Percentiles rank a stretch among this genome's conserved stretches.
These are phyloP conservation scores for Penicillium atrosanguineum DNA, from an alignment of 495 filamentous ascomycete species.

Conservation along the genomic window DNA sequence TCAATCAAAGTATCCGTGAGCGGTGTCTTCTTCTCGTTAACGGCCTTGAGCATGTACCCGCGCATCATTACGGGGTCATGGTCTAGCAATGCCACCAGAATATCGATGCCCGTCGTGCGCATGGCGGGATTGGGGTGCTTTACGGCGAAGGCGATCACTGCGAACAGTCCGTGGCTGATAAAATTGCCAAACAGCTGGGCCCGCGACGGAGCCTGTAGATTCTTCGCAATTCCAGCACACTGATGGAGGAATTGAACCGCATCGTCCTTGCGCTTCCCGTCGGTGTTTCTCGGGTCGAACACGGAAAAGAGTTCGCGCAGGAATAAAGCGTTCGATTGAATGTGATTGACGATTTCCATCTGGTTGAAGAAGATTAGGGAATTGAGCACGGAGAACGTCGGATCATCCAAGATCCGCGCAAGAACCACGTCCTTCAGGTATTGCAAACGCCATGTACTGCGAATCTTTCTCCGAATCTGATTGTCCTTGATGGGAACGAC, in stretches of 20 bases:
- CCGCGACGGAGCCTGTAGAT: conserved; percentile 76
- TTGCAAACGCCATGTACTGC: conserved; percentile 90
- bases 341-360: conserved; percentile 92
- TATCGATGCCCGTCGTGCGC: conserved; percentile 89
- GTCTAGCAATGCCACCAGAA: conserved; percentile 90
- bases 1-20: conserved; percentile 94
- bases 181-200: conserved; percentile 85
- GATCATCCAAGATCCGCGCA: conserved; percentile 93
- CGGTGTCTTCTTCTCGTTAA: conserved; percentile 80
- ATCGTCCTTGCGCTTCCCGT: conserved; percentile 78
- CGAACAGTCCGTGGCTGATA: conserved; percentile 80
- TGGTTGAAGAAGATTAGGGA: conserved; percentile 98
- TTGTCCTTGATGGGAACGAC: conserved; percentile 87
- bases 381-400: conserved; percentile 96
- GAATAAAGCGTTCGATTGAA: conserved; percentile 75
- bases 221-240: conserved; percentile 92
- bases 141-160: conserved; percentile 88
- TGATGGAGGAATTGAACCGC: conserved; percentile 96
- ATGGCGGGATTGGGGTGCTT: conserved; percentile 79
- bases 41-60: conserved; percentile 84
- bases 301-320: conserved; percentile 88
- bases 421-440: conserved; percentile 99
- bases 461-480: conserved; percentile 83
- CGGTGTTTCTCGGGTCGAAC: conserved; percentile 64
- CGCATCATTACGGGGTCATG: conserved; percentile 94